Percentiles rank a stretch among this genome's conserved stretches.
These are phyloP conservation scores for Mortierella hygrophila DNA, from an alignment of 192 early-diverging fungal species.

Conservation along the genomic window DNA sequence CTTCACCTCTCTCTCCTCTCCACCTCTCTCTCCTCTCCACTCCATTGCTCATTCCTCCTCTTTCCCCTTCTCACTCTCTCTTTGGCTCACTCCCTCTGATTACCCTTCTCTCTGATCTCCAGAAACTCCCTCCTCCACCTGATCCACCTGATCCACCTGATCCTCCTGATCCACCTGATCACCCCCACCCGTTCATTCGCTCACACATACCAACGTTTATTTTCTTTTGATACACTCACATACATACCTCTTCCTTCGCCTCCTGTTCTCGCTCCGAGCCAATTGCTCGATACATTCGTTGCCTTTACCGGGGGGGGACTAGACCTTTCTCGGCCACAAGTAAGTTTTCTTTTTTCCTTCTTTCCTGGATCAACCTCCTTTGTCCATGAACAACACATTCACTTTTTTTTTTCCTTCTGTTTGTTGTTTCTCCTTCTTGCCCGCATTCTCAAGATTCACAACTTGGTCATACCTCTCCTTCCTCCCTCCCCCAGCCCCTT, in stretches of 20 bases:
- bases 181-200: not conserved
- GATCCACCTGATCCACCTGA: constrained; percentile 5
- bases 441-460: not conserved
- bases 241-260: not conserved
- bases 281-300: not conserved
- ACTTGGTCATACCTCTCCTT: not conserved
- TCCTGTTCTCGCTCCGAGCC: not conserved
- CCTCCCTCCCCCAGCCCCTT: too few relatives aligned
- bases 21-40: not conserved
- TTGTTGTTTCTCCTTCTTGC: not conserved
- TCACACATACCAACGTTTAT: not conserved
- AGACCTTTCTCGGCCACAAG: not conserved
- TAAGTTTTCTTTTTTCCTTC: not conserved
- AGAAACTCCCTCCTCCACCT: not conserved
- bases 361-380: not conserved
- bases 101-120: not conserved
- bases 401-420: not conserved
- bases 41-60: not conserved
- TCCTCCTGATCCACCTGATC: constrained; percentile 2
- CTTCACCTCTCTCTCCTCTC: not conserved
- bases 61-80: not conserved
- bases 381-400: not conserved
- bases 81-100: not conserved
- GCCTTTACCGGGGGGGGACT: not conserved
- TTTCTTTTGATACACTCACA: not conserved